Evolutionary conservation across 2,329 filamentous ascomycete species (phyloP).

Genomic region (Cytospora piceicola): DNA sequence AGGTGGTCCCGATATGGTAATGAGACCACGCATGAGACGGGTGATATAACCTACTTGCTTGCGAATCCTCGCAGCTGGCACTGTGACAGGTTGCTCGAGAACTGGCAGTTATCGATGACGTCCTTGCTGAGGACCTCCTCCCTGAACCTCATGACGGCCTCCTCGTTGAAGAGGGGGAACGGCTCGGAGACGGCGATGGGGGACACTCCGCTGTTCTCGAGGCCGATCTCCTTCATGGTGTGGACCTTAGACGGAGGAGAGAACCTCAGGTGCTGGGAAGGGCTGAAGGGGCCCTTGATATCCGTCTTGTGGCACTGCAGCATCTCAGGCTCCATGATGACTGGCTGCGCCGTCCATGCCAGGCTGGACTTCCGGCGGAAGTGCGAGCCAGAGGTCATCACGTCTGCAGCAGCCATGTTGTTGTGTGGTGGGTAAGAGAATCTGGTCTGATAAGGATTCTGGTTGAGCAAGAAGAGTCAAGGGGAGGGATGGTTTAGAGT

Average conservation of each 20-base stretch:
- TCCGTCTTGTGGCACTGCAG: not conserved
- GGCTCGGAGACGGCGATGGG: constrained; percentile 66
- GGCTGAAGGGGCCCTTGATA: constrained; percentile 16
- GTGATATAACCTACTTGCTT: constrained; percentile 22
- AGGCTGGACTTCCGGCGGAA: constrained; percentile 17
- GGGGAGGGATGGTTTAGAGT: not conserved
- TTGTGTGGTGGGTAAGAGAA: not conserved
- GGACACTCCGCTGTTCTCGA: constrained; percentile 61
- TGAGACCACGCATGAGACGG: not conserved
- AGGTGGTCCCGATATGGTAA: not conserved
- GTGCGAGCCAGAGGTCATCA: constrained; percentile 10
- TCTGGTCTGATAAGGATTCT: not conserved
- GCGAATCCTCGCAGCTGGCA: constrained; percentile 30
- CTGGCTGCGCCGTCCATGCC: constrained; percentile 14
- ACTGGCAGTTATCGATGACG: constrained; percentile 60
- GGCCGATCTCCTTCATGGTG: constrained; percentile 66
- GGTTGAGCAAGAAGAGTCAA: not conserved
- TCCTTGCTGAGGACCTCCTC: constrained; percentile 62
- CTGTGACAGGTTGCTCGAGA: constrained; percentile 40
- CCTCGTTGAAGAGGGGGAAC: constrained; percentile 64
- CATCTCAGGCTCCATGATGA: constrained; percentile 5
- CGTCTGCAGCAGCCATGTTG: constrained; percentile 18
- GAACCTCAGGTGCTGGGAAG: constrained; percentile 58
- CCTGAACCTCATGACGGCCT: constrained; percentile 65
- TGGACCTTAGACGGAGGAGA: constrained; percentile 54